Conservation (phyloP, 2,329 filamentous ascomycete species). For the Trichoderma atroviride region DNA sequence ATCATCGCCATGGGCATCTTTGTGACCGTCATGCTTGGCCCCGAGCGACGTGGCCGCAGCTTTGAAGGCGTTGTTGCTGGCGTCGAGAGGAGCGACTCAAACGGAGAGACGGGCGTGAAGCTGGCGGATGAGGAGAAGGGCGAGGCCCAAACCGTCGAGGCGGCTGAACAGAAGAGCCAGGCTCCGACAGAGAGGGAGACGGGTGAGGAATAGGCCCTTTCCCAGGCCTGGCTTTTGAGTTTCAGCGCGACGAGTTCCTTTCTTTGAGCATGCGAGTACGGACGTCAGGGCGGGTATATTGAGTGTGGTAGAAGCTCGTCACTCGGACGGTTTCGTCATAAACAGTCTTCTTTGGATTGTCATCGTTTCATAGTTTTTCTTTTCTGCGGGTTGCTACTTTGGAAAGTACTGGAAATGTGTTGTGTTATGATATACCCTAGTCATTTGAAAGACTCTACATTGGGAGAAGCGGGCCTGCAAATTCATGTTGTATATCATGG, state of each 20-base stretch:
- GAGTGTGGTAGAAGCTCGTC: no score
- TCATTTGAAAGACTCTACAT: background rate
- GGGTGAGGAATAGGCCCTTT: background rate
- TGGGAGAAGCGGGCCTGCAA: background rate
- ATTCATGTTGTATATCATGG: no score
- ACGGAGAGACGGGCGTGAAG: conserved; percentile 33
- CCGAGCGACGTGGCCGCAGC: conserved; percentile 70
- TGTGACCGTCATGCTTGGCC: conserved; percentile 68
- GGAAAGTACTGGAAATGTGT: background rate
- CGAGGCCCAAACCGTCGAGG: background rate
- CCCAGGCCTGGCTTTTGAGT: background rate
- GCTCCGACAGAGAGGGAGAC: background rate
- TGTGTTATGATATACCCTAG: background rate
- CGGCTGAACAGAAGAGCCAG: conserved; percentile 37
- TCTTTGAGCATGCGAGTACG: background rate
- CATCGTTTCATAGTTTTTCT: background rate
- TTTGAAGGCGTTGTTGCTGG: conserved; percentile 63
- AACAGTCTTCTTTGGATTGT: background rate
- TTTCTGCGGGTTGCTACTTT: background rate
- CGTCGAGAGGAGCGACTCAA: conserved; percentile 32
- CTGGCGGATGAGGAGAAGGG: conserved; percentile 38
- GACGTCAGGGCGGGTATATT: no score
- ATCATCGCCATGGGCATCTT: conserved; percentile 74
- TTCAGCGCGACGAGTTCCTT: background rate
- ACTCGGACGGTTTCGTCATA: no score